A percentile compares a stretch with the other conserved stretches of the same genome.
Conservation (phyloP, 805 yeast species). For the Barnettozyma californica region DNA sequence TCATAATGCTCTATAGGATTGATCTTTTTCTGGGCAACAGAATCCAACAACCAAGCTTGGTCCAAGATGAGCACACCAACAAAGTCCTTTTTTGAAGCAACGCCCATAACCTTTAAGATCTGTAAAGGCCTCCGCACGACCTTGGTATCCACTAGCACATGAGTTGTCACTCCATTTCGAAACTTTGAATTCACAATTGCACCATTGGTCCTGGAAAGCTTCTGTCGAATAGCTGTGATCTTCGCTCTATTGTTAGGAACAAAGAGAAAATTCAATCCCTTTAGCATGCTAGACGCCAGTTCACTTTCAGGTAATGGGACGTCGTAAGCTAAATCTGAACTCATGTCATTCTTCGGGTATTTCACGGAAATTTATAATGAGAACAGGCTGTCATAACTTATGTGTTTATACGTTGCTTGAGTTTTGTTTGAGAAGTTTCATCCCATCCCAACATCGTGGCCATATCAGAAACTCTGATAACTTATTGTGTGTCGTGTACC, state of each 20-base stretch:
- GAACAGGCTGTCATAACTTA: neutral
- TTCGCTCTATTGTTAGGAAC: conserved; percentile 19
- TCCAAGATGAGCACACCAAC: conserved; percentile 6
- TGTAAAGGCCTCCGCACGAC: conserved; percentile 10
- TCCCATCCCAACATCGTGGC: neutral
- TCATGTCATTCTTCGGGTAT: neutral
- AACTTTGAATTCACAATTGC: conserved; percentile 12
- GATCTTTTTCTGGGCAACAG: conserved; percentile 10
- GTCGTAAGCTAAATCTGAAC: conserved; percentile 10
- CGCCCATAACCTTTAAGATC: conserved; percentile 6
- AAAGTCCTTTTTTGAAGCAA: conserved; percentile 1
- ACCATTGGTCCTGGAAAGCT: conserved; percentile 16
- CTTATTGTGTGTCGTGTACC: neutral
- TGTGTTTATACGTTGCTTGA: neutral
- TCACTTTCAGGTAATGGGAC: conserved; percentile 3
- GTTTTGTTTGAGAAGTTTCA: neutral
- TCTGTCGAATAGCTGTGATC: conserved; percentile 14
- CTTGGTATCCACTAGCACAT: conserved; percentile 19
- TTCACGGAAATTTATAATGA: neutral
- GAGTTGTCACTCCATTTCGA: conserved; percentile 9
- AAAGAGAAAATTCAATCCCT: conserved; percentile 16
- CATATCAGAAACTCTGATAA: neutral
- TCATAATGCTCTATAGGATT: conserved; percentile 5
- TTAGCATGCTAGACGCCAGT: conserved; percentile 13
- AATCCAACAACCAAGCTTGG: conserved; percentile 22